phyloP scores from a whole-genome alignment of 345 rosid species.

The Salix brachista region DNA sequence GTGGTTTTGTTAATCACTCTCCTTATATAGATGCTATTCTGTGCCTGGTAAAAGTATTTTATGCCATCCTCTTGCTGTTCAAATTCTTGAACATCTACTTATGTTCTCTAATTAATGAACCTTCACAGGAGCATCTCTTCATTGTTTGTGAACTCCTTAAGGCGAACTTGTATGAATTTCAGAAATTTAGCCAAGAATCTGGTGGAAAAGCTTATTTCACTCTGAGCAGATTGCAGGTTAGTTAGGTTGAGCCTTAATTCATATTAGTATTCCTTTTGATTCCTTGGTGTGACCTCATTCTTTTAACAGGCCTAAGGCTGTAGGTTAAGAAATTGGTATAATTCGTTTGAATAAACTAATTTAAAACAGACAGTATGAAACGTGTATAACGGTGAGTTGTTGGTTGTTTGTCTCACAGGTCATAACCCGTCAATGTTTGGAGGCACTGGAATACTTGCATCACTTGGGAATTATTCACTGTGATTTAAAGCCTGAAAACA shows the following conservation, averaged over 20 bases:
- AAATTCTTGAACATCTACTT: neutral
- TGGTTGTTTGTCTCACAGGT: conserved; percentile 33
- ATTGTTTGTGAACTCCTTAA: conserved; percentile 89
- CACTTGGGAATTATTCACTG: conserved; percentile 86
- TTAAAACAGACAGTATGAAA: neutral
- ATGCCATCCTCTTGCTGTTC: neutral
- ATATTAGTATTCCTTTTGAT: neutral
- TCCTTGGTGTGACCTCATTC: neutral
- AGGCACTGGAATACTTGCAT: conserved; percentile 81
- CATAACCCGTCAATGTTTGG: conserved; percentile 85
- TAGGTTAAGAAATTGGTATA: neutral
- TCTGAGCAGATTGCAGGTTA: conserved; percentile 74
- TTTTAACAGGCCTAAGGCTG: neutral
- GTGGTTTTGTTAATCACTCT: neutral
- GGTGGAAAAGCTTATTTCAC: conserved; percentile 79
- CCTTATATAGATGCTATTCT: neutral
- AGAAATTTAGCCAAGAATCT: conserved; percentile 80
- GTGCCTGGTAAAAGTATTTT: neutral
- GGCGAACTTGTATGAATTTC: conserved; percentile 85
- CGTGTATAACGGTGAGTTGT: neutral
- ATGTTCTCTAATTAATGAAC: conserved; percentile 7
- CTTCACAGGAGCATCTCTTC: conserved; percentile 80
- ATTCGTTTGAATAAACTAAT: neutral
- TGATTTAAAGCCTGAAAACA: conserved; percentile 92
- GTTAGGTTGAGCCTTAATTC: conserved; percentile 5